phyloP scores from a whole-genome alignment of 805 yeast genomes.

The Teunomyces kruisii region DNA sequence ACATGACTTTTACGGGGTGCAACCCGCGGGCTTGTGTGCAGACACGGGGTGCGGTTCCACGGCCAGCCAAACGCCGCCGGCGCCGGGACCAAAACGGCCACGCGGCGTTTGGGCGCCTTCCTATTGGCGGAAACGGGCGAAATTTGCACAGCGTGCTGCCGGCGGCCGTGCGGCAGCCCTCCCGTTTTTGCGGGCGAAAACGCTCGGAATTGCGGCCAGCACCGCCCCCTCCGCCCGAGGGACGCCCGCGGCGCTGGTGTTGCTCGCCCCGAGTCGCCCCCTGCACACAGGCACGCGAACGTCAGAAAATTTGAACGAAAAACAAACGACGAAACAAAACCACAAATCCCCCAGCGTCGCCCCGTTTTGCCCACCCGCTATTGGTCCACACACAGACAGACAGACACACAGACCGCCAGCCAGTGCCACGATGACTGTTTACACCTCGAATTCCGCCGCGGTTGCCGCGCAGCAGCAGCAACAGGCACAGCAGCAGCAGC shows the following conservation, averaged over 20 bases:
- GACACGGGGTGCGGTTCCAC: not conserved
- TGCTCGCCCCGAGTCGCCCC: not conserved
- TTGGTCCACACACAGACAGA: not conserved
- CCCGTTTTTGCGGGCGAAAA: no score
- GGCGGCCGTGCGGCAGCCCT: no score
- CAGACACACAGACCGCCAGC: no score
- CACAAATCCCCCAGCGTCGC: not conserved
- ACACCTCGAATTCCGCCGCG: conserved; percentile 34
- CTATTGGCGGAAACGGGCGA: no score
- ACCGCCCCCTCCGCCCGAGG: no score
- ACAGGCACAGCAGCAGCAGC: conserved; percentile 26
- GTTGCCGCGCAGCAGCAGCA: conserved; percentile 26
- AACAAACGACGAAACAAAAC: not conserved
- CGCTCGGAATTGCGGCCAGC: no score
- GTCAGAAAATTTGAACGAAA: conserved; percentile 2
- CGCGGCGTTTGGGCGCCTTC: no score
- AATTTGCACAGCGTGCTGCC: no score
- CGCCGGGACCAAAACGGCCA: not conserved
- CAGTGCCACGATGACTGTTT: conserved; percentile 34
- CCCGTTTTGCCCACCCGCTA: not conserved
- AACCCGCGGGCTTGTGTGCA: not conserved
- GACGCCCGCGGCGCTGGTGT: not conserved
- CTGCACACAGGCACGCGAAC: not conserved
- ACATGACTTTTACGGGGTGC: not conserved
- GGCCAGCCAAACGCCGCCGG: not conserved